phyloP scores from a whole-genome alignment of 2,329 filamentous ascomycete genomes.

The Rhynchosporium graminicola region DNA sequence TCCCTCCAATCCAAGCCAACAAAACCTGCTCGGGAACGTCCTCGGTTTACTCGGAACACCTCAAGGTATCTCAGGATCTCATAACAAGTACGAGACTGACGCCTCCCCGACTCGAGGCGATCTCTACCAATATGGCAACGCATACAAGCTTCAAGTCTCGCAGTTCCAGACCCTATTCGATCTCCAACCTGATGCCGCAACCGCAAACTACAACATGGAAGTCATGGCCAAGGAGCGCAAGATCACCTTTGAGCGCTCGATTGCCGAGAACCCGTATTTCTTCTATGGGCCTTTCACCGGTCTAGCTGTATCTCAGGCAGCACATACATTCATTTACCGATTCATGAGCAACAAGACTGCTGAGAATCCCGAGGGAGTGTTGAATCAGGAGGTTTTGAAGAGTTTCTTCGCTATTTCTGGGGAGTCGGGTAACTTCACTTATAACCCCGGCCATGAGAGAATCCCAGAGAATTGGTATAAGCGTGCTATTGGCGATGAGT shows the following conservation, averaged over 20 bases:
- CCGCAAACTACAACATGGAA: neutral
- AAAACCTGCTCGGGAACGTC: neutral
- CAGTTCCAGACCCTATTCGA: slow-evolving; percentile 14
- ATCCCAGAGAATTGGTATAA: slow-evolving; percentile 4
- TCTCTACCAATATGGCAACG: slow-evolving; percentile 15
- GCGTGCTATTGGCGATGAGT: neutral
- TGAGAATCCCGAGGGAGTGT: slow-evolving; percentile 10
- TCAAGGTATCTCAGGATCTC: slow-evolving; percentile 10
- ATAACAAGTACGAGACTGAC: slow-evolving; percentile 7
- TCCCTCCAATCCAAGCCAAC: neutral
- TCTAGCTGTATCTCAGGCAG: slow-evolving; percentile 8
- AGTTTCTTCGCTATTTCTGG: neutral
- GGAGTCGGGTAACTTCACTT: neutral
- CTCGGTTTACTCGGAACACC: neutral
- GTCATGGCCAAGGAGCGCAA: slow-evolving; percentile 3
- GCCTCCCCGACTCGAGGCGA: neutral
- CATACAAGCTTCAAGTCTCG: slow-evolving; percentile 9
- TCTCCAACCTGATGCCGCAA: neutral
- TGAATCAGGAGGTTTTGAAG: slow-evolving; percentile 16
- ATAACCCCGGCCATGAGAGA: neutral
- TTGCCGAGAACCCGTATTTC: slow-evolving; percentile 19
- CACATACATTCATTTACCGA: slow-evolving; percentile 10
- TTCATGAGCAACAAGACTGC: slow-evolving; percentile 14
- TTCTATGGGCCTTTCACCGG: slow-evolving; percentile 10
- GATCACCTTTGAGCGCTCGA: slow-evolving; percentile 13